A percentile compares a stretch with the other conserved stretches of the same genome.
Conservation (phyloP, 2,329 filamentous ascomycete genomes). For the Diaporthe vaccinii region DNA sequence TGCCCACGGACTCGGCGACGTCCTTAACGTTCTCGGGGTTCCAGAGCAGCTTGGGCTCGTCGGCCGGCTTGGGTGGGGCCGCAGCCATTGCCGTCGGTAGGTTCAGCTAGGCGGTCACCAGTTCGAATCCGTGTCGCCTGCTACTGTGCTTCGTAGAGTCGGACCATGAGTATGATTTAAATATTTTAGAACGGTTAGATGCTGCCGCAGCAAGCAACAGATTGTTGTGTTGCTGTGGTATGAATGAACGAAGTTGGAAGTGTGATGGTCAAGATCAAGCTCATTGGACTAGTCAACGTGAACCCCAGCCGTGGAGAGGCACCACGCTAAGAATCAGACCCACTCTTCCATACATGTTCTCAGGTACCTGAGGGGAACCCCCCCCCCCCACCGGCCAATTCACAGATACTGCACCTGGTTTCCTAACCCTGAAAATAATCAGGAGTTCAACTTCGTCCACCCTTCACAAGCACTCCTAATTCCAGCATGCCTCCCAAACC, state of each 20-base stretch:
- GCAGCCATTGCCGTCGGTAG: constrained; percentile 40
- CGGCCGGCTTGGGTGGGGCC: constrained; percentile 41
- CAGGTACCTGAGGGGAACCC: no score
- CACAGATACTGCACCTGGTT: no score
- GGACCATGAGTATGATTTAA: constrained; percentile 15
- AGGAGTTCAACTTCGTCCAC: neutral
- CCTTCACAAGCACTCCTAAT: constrained; percentile 14
- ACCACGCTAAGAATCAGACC: neutral
- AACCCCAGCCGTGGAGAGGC: neutral
- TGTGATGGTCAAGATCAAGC: neutral
- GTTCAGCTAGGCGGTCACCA: constrained; percentile 12
- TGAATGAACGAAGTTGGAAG: neutral
- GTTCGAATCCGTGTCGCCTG: constrained; percentile 17
- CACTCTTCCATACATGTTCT: neutral
- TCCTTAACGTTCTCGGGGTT: constrained; percentile 96
- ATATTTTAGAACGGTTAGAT: neutral
- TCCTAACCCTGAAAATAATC: neutral
- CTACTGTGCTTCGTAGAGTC: neutral
- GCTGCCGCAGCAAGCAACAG: neutral
- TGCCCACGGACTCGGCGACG: constrained; percentile 95
- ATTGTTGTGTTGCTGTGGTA: neutral
- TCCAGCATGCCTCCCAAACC: neutral
- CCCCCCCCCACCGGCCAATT: no score
- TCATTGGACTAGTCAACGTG: neutral
- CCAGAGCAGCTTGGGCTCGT: constrained; percentile 79